A percentile compares a stretch with the other conserved stretches of the same genome.
Conservation (phyloP, 148 eudicot genomes). For the Vaccinium myrtillus region DNA sequence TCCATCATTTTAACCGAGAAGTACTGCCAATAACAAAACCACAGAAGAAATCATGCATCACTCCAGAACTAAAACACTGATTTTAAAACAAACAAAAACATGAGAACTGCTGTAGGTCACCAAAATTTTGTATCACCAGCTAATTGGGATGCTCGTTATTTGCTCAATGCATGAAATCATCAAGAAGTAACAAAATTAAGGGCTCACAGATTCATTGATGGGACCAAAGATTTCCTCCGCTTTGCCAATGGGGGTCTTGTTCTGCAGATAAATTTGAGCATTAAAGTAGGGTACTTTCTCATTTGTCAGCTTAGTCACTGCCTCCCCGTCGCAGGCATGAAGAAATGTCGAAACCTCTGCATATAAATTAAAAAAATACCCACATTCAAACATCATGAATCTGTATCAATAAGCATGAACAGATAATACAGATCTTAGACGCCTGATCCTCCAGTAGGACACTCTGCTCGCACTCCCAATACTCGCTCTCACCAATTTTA, state of each 20-base stretch:
- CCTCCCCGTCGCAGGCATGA: slow-evolving; percentile 89
- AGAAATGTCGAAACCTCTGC: slow-evolving; percentile 75
- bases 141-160: not conserved
- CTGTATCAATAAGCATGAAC: not conserved
- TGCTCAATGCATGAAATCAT: not conserved
- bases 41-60: not conserved
- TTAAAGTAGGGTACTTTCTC: slow-evolving; percentile 92
- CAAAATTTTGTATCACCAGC: not conserved
- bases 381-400: not conserved
- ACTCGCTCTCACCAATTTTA: too few relatives aligned
- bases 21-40: slow-evolving; percentile 31
- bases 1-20: slow-evolving; percentile 85
- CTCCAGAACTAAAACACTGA: not conserved
- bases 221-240: slow-evolving; percentile 96
- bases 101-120: not conserved
- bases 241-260: slow-evolving; percentile 86
- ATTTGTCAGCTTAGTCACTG: slow-evolving; percentile 82
- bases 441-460: too few relatives aligned
- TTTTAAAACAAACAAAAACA: not conserved
- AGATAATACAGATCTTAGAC: not conserved
- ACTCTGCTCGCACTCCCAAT: too few relatives aligned
- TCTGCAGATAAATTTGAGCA: slow-evolving; percentile 88
- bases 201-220: slow-evolving; percentile 83
- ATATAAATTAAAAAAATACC: not conserved
- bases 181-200: not conserved